These are phyloP conservation scores for Clitopilus hobsonii DNA, from an alignment of 768 basidiomycete genomes.

Conservation along the genomic window DNA sequence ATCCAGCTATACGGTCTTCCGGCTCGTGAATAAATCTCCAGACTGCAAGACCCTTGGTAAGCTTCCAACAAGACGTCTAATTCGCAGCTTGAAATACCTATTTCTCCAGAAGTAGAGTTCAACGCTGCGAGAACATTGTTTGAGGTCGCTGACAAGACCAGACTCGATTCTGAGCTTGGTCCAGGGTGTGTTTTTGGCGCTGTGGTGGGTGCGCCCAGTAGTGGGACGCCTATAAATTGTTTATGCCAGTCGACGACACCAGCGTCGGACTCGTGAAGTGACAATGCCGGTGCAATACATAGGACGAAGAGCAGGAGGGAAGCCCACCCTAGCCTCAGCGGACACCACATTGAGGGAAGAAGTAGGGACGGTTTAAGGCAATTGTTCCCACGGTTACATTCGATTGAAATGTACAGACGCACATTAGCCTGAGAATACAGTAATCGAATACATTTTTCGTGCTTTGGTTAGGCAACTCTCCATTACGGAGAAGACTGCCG, in stretches of 20 bases:
- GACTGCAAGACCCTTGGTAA: constrained; percentile 39
- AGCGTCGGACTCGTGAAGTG: constrained; percentile 69
- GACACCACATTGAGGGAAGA: not conserved
- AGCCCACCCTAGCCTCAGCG: not conserved
- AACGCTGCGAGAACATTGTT: constrained; percentile 80
- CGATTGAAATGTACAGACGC: not conserved
- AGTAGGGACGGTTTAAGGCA: not conserved
- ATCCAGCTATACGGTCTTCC: constrained; percentile 63
- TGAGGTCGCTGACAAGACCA: constrained; percentile 62
- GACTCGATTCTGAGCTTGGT: constrained; percentile 24
- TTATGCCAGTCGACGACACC: constrained; percentile 90
- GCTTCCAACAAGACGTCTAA: too few species aligned
- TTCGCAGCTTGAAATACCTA: too few species aligned
- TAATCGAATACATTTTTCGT: not conserved
- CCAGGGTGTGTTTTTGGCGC: constrained; percentile 39
- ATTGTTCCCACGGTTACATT: not conserved
- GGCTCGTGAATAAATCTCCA: constrained; percentile 81
- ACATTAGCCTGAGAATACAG: not conserved
- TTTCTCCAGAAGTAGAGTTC: constrained; percentile 57
- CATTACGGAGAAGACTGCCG: not conserved
- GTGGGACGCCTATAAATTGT: constrained; percentile 67
- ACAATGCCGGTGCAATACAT: not conserved
- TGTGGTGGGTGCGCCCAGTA: constrained; percentile 40
- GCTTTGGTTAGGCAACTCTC: not conserved
- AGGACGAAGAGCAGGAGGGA: not conserved